phyloP scores from a whole-genome alignment of 2,329 filamentous ascomycete species.

The Colletotrichum paranaense region DNA sequence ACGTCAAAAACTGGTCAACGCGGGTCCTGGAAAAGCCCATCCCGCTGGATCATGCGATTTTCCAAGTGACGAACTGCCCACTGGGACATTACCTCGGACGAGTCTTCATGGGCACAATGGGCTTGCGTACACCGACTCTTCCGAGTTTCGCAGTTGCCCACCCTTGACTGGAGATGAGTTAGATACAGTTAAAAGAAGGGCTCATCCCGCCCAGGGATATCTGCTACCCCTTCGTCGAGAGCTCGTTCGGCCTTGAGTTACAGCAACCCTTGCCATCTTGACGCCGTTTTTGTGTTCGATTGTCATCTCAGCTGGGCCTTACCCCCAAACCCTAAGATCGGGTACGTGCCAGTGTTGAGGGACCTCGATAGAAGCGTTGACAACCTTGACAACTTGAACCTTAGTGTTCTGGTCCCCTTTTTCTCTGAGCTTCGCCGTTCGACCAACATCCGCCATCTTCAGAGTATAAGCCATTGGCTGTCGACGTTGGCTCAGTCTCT shows the following conservation, averaged over 20 bases:
- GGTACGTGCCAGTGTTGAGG: neutral
- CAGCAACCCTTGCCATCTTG: conserved; percentile 1
- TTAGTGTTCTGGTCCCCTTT: neutral
- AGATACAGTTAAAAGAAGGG: neutral
- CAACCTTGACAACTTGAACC: neutral
- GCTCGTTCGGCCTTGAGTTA: neutral
- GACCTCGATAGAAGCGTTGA: neutral
- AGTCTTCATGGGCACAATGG: neutral
- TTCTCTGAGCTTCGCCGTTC: neutral
- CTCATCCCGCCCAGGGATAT: neutral
- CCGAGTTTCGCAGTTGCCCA: neutral
- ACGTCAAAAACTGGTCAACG: neutral
- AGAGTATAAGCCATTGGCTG: neutral
- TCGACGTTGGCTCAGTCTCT: neutral
- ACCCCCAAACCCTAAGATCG: neutral
- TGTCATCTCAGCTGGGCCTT: conserved; percentile 9
- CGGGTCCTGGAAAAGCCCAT: neutral
- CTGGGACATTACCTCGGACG: conserved; percentile 5
- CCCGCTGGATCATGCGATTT: conserved; percentile 7
- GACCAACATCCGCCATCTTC: neutral
- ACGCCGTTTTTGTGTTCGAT: conserved; percentile 14
- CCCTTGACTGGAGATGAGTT: neutral
- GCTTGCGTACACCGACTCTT: neutral
- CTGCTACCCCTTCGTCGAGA: neutral
- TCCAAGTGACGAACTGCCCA: neutral